Evolutionary conservation across 805 yeast genomes (phyloP).

Genomic region (Lipomyces mesembrius): DNA sequence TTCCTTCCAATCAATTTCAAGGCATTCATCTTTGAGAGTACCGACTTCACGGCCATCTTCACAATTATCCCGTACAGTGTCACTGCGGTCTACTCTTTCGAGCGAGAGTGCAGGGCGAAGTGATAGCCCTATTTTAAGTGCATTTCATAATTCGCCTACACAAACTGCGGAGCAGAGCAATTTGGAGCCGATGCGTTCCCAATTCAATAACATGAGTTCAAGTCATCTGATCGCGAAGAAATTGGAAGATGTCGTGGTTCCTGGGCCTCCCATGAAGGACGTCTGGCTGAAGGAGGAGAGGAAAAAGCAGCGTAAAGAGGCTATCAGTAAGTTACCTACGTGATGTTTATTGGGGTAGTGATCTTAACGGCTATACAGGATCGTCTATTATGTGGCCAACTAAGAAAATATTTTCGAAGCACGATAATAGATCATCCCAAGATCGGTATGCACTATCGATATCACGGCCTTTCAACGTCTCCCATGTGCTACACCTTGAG

Average conservation of each 20-base stretch:
- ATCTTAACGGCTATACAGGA: conserved; percentile 5
- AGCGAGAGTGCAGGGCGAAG: not conserved
- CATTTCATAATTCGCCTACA: not conserved
- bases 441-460: conserved; percentile 1
- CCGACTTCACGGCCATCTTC: conserved; percentile 1
- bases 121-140: not conserved
- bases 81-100: not conserved
- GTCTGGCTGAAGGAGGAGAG: conserved; percentile 31
- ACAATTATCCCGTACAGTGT: not conserved
- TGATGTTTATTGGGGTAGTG: not conserved
- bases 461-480: conserved; percentile 32
- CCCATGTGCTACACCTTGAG: conserved; percentile 34
- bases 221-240: conserved; percentile 14
- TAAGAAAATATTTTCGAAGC: not conserved
- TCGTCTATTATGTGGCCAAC: conserved; percentile 21
- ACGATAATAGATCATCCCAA: not conserved
- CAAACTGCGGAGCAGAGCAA: not conserved
- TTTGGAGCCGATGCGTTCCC: not conserved
- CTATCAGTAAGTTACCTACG: not conserved
- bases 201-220: not conserved
- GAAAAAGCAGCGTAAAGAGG: conserved; percentile 4
- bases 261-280: conserved; percentile 35
- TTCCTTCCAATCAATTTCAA: conserved; percentile 1
- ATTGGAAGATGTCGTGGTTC: conserved; percentile 28
- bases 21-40: not conserved